A percentile compares a stretch with the other conserved stretches of the same genome.
Evolutionary conservation across 441 rosid genomes (phyloP).

Genomic region (Gossypium davidsonii): DNA sequence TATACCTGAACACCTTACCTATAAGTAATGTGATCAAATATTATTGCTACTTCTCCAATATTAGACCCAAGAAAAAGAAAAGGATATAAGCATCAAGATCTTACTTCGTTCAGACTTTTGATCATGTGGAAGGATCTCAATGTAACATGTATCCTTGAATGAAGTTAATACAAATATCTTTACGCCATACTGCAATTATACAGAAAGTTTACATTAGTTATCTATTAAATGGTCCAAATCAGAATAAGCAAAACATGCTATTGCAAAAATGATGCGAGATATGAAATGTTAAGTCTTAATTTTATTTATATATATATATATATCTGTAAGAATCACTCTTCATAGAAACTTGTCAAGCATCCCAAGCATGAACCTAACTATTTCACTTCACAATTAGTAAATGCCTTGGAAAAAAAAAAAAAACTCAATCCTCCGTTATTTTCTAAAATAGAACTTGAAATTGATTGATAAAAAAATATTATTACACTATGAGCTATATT

Average conservation of each 20-base stretch:
- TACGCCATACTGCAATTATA: slow-evolving; percentile 63
- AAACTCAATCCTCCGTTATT: not conserved
- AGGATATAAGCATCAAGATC: not conserved
- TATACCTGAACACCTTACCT: not conserved
- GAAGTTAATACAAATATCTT: slow-evolving; percentile 81
- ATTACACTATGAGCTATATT: not conserved
- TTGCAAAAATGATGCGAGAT: not conserved
- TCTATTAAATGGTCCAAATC: not conserved
- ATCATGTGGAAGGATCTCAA: slow-evolving; percentile 67
- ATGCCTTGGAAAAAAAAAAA: not conserved
- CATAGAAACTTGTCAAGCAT: not conserved
- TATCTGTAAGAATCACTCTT: not conserved
- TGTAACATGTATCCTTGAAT: slow-evolving; percentile 75
- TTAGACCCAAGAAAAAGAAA: not conserved
- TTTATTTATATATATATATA: not conserved
- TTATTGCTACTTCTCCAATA: not conserved
- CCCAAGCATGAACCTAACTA: not conserved
- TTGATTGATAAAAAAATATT: not conserved
- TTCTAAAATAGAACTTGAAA: not conserved
- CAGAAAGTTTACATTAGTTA: not conserved
- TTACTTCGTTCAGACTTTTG: slow-evolving; percentile 64
- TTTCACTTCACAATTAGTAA: not conserved
- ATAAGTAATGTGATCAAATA: not conserved
- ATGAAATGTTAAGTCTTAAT: not conserved
- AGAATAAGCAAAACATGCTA: not conserved